Percentiles rank a stretch among this genome's conserved stretches.
phyloP scores from a whole-genome alignment of 202 grass and related monocot genomes.

The Zoysia matrella region DNA sequence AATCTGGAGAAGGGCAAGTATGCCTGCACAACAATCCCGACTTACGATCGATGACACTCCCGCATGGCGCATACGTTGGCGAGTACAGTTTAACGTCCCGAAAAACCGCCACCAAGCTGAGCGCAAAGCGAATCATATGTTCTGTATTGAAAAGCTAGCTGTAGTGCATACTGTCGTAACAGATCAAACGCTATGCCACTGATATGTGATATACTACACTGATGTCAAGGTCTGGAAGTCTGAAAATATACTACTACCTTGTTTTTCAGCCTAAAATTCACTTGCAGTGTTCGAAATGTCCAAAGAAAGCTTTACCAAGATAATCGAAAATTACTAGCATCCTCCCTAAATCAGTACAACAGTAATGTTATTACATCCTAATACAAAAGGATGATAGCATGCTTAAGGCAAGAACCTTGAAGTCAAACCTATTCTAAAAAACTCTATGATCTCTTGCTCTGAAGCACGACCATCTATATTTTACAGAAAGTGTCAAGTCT shows the following conservation, averaged over 20 bases:
- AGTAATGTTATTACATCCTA: neutral
- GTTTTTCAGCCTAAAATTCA: neutral
- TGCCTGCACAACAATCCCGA: too few species aligned
- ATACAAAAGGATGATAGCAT: conserved; percentile 14
- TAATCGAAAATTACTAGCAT: neutral
- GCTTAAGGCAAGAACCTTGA: neutral
- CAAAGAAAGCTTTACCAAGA: neutral
- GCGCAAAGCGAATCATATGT: neutral
- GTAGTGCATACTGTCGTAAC: too few species aligned
- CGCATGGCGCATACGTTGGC: neutral
- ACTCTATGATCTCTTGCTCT: neutral
- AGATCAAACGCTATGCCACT: neutral
- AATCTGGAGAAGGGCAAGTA: too few species aligned
- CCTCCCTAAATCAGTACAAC: neutral
- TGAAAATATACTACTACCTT: neutral
- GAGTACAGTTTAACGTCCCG: neutral
- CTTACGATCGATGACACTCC: too few species aligned
- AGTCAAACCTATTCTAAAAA: conserved; percentile 16
- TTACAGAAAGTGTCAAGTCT: neutral
- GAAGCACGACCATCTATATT: neutral
- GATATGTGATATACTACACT: neutral
- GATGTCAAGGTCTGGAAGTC: neutral
- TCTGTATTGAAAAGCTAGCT: neutral
- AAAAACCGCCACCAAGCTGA: neutral
- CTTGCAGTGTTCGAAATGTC: neutral